These are phyloP conservation scores for Chytridium lagenaria DNA, from an alignment of 371 early-diverging fungal genomes.

Conservation along the genomic window DNA sequence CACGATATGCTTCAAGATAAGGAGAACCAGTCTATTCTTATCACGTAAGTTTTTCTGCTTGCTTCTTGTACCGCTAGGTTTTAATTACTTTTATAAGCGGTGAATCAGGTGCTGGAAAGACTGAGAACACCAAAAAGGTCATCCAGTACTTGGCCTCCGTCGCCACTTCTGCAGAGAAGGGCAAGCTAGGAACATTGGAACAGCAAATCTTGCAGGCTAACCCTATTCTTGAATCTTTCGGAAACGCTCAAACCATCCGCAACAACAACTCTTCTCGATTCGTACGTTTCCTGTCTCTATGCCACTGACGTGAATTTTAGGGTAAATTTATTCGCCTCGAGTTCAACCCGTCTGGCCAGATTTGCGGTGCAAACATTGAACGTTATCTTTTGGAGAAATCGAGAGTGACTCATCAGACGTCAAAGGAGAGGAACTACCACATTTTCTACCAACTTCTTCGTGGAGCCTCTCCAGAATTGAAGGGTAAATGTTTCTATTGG, in stretches of 20 bases:
- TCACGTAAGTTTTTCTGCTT: constrained; percentile 74
- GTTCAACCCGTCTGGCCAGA: constrained; percentile 87
- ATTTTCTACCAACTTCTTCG: constrained; percentile 97
- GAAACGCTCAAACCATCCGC: constrained; percentile 99
- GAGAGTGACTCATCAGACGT: constrained; percentile 91
- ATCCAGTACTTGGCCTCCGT: constrained; percentile 97
- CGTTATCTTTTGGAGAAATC: constrained; percentile 99
- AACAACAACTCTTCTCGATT: constrained; percentile 99
- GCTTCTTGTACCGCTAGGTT: not conserved
- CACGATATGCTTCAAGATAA: constrained; percentile 91
- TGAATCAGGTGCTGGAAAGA: constrained; percentile 99
- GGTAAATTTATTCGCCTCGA: constrained; percentile 99
- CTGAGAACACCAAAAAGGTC: constrained; percentile 99
- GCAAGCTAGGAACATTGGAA: constrained; percentile 69
- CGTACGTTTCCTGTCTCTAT: constrained; percentile 53
- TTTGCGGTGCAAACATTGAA: constrained; percentile 97
- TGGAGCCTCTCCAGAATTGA: constrained; percentile 71
- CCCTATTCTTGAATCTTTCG: constrained; percentile 99
- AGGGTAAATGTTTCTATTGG: constrained; percentile 29
- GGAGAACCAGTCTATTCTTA: constrained; percentile 98
- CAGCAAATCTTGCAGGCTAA: constrained; percentile 96
- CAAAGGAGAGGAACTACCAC: constrained; percentile 97
- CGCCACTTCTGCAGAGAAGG: constrained; percentile 61
- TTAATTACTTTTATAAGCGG: too few relatives aligned
- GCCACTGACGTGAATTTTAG: constrained; percentile 46